Evolutionary conservation across 306 rosid species (phyloP), one percentile per base, ranked within the genome.

Genomic region (Acacia crassicarpa): DNA sequence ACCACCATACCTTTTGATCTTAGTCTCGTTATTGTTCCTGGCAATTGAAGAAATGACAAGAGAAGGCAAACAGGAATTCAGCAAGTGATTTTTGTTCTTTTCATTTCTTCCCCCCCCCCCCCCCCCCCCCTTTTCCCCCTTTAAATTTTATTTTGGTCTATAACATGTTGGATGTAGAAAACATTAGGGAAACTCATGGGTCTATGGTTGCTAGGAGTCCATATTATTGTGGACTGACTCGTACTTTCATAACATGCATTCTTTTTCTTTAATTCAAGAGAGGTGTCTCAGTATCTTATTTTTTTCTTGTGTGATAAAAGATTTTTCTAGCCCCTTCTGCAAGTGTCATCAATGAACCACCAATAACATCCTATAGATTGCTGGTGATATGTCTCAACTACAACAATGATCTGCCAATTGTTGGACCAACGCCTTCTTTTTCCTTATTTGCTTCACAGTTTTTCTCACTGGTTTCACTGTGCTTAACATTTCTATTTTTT

Each of bases 261-360:
- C 84, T 90, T 88, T 82, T 89, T 89, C 80, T 91, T 88, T 88
- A 92, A 92, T 89, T 89, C 85, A 85, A 86, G 76, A 63, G 73
- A 74, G 54, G 53, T 74, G 67, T 67, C 75, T 73, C 17, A 74
- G 72, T 71, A 6, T 56, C 25, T 19, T 56, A 7, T 56, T 20
- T 56, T 48, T 79, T 83, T 82, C 74, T 70, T 62, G 73, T 82
- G 83, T 85, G 86, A 82, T 84, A 25, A 61, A 27, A 27, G 20
- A 27, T 27, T 85, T 80, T 70, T 87, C 78, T 84, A 54, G 86
- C 58, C 89, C 81, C 88, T 62, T 82, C 75, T 84, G 87, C 83
- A 82, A 71, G 16, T 44, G 33, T 25, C 38, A 71, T 62, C 62
- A 65, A 54, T 79, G 62, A 72, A 75, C 81, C 68, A 83, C 83